A percentile compares a stretch with the other conserved stretches of the same genome.
Conservation (phyloP, 768 basidiomycete genomes). For the Psilocybe subaeruginosa region DNA sequence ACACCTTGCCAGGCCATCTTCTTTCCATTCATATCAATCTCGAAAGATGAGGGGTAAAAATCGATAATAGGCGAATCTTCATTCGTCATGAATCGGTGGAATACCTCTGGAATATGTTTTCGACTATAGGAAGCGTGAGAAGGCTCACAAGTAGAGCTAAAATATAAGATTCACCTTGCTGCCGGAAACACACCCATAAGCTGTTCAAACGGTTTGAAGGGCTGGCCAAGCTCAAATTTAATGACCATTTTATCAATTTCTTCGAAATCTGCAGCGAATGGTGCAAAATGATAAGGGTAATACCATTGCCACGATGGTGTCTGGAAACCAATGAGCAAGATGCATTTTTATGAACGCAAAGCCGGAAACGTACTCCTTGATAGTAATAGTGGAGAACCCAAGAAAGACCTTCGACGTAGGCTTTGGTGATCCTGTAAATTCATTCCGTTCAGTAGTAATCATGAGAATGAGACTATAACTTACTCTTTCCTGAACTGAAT, state of each 20-base stretch:
- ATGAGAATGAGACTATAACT: slow-evolving; percentile 24
- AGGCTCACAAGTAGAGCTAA: slow-evolving; percentile 5
- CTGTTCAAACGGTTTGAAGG: slow-evolving; percentile 97
- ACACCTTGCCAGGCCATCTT: slow-evolving; percentile 99
- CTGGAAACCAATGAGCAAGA: slow-evolving; percentile 37
- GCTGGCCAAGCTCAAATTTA: slow-evolving; percentile 76
- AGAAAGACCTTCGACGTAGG: slow-evolving; percentile 91
- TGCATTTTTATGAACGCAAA: not conserved
- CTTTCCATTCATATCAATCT: slow-evolving; percentile 99
- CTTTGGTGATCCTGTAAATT: slow-evolving; percentile 65
- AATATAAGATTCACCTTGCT: slow-evolving; percentile 59
- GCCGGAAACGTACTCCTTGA: slow-evolving; percentile 74
- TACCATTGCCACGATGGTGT: slow-evolving; percentile 99
- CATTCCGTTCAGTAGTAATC: slow-evolving; percentile 3
- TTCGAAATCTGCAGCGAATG: slow-evolving; percentile 94
- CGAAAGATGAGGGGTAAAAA: slow-evolving; percentile 91
- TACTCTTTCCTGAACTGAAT: slow-evolving; percentile 74
- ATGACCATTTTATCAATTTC: slow-evolving; percentile 81
- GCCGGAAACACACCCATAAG: slow-evolving; percentile 98
- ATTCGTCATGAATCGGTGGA: slow-evolving; percentile 88
- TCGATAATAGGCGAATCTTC: slow-evolving; percentile 92
- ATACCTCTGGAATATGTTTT: slow-evolving; percentile 82
- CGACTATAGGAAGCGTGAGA: slow-evolving; percentile 52
- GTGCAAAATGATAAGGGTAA: slow-evolving; percentile 98
- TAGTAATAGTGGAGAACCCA: slow-evolving; percentile 99